These are phyloP conservation scores for Beauveria rudraprayagi DNA, from an alignment of 2,329 filamentous ascomycete species.

Conservation along the genomic window DNA sequence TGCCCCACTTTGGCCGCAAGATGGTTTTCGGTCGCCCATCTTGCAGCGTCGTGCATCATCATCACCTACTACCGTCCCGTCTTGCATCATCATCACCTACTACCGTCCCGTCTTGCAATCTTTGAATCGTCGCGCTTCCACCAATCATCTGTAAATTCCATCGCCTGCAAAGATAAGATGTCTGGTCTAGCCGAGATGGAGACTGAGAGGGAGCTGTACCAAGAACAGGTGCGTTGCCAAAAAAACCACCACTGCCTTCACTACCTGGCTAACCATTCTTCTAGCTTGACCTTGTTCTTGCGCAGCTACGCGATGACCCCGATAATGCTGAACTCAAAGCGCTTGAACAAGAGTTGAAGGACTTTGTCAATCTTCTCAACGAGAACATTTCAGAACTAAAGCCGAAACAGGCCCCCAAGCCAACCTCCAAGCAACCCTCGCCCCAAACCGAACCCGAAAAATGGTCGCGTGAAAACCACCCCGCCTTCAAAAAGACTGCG, in stretches of 20 bases:
- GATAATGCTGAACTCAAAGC: constrained; percentile 69
- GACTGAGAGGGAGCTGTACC: constrained; percentile 45
- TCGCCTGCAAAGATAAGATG: constrained; percentile 16
- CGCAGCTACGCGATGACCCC: constrained; percentile 71
- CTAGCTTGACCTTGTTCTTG: constrained; percentile 69
- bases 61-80: background rate
- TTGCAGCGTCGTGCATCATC: background rate
- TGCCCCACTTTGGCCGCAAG: background rate
- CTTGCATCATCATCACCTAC: background rate
- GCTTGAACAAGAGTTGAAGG: constrained; percentile 73
- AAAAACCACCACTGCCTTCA: background rate
- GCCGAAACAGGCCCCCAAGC: constrained; percentile 37
- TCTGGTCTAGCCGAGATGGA: constrained; percentile 34
- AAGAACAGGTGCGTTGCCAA: constrained; percentile 42
- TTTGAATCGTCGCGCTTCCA: background rate
- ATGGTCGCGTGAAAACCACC: constrained; percentile 75
- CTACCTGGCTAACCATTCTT: constrained; percentile 11
- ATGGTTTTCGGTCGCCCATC: background rate
- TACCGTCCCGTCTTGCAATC: background rate
- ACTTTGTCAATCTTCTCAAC: constrained; percentile 71
- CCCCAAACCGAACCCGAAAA: constrained; percentile 56
- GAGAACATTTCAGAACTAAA: constrained; percentile 75
- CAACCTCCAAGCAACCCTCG: constrained; percentile 35
- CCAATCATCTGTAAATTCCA: too few species aligned
- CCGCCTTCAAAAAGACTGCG: constrained; percentile 56